Evolutionary conservation across 164 flowering plant genomes (phyloP), one percentile per base, ranked within the genome.

Genomic region (Dillenia turbinata): DNA sequence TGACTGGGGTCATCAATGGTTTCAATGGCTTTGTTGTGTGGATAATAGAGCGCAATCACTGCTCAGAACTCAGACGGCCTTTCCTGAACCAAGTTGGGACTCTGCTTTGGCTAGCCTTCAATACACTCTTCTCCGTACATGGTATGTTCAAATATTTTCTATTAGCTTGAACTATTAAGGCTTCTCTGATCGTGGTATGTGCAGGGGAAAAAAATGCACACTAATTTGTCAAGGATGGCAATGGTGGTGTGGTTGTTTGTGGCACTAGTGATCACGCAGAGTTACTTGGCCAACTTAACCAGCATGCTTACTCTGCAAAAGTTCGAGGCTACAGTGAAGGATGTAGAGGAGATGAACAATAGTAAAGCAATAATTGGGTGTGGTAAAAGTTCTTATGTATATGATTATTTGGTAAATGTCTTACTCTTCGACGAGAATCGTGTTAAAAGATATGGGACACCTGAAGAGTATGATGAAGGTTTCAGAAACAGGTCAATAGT

Each of bases 221-320:
- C 9, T 22, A 51, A 51, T n/a, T 51, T 51, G 17, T 51, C 54
- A 0, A 17, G 54, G 9, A 5, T 51, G 4, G 54, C 17, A n/a
- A 9, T n/a, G 54, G 54, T 67, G 56, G 66, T 65, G 22, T 77
- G 80, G 80, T 57, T 77, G 12, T 67, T 73, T 56, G 63, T 68
- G 57, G 68, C 72, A 19, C 48, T 73, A 14, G 62, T 77, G n/a
- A 58, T 77, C 40, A 67, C 75, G 9, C 22, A 68, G 50, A 68
- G 66, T 19, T 77, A 73, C 47, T 65, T 71, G 2, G 80, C 80
- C 12, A 73, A 57, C 47, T 73, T 73, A 16, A 46, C 75, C 22
- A 70, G 73, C 52, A 52, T 70, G 61, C 75, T 77, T 52, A 70
- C 72, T 0, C 52, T 70, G 9, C 64, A 59, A 9, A 19, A 13